phyloP scores from a whole-genome alignment of 2,329 filamentous ascomycete species.

The Hypocreales sp. region DNA sequence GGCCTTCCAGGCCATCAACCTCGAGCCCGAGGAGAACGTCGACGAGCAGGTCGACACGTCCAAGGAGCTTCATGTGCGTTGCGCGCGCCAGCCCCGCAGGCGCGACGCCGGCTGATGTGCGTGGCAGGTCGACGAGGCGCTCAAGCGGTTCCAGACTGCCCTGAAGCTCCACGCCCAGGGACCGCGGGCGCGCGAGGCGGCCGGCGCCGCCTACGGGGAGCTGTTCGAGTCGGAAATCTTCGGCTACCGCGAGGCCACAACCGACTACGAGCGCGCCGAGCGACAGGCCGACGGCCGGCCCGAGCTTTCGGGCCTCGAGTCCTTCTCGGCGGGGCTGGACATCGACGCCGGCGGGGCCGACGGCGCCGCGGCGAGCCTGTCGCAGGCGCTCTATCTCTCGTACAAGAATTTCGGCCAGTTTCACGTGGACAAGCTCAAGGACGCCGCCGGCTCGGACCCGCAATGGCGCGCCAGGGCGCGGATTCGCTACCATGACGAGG shows the following conservation, averaged over 20 bases:
- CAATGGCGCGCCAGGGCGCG: constrained; percentile 20
- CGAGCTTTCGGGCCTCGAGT: constrained; percentile 22
- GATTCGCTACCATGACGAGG: constrained; percentile 14
- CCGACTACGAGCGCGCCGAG: constrained; percentile 65
- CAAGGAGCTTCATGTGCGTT: constrained; percentile 65
- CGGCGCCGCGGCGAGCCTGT: constrained; percentile 62
- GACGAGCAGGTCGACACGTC: constrained; percentile 92
- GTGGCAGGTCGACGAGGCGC: constrained; percentile 69
- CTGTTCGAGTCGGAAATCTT: constrained; percentile 92
- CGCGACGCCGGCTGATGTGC: too few relatives aligned
- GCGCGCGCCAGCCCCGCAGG: too few relatives aligned
- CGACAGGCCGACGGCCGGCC: constrained; percentile 33
- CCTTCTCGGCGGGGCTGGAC: constrained; percentile 35
- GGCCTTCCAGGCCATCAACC: constrained; percentile 76
- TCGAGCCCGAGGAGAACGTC: constrained; percentile 79
- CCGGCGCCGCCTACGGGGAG: constrained; percentile 64
- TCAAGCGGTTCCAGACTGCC: constrained; percentile 86
- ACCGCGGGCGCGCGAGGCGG: constrained; percentile 57
- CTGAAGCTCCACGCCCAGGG: constrained; percentile 86
- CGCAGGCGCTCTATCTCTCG: constrained; percentile 80
- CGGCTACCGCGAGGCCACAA: constrained; percentile 72
- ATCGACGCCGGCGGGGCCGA: constrained; percentile 49
- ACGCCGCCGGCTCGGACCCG: constrained; percentile 30
- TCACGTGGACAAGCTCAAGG: constrained; percentile 47
- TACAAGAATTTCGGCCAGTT: constrained; percentile 96